Conservation (phyloP, 352 stramenopile species). For the Phytophthora megakarya region DNA sequence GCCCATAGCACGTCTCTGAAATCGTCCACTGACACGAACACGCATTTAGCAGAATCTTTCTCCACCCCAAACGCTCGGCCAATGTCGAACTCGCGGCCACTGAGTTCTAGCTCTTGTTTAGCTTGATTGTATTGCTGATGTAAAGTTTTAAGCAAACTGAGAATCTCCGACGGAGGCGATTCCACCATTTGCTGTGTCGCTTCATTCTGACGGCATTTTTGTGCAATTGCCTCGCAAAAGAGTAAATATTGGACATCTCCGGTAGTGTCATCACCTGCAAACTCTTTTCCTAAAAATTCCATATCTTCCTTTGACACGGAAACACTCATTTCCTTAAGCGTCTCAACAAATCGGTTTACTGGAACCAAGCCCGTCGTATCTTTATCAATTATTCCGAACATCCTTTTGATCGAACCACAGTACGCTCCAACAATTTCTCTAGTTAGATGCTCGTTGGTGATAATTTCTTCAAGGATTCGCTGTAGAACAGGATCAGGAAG, state of each 20-base stretch:
- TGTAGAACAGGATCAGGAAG: constrained; percentile 40
- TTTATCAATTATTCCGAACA: constrained; percentile 85
- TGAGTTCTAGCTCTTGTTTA: constrained; percentile 27
- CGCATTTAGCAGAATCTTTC: constrained; percentile 37
- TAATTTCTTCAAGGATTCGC: constrained; percentile 54
- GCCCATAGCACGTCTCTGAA: constrained; percentile 79
- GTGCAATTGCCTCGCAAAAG: constrained; percentile 64
- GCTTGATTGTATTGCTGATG: constrained; percentile 45
- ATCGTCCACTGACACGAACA: constrained; percentile 59
- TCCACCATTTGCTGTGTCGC: constrained; percentile 28
- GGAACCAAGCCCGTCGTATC: constrained; percentile 60
- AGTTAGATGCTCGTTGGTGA: constrained; percentile 55
- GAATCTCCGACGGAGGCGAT: constrained; percentile 45
- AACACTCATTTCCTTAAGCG: constrained; percentile 69
- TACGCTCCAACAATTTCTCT: constrained; percentile 48
- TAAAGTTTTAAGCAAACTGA: constrained; percentile 59
- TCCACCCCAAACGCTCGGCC: constrained; percentile 51
- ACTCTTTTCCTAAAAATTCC: constrained; percentile 49
- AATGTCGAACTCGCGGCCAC: constrained; percentile 49
- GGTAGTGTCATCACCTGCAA: constrained; percentile 29
- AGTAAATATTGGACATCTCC: constrained; percentile 51
- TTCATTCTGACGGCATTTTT: constrained; percentile 46
- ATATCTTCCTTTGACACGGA: constrained; percentile 44
- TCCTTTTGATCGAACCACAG: constrained; percentile 72
- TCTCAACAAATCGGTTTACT: constrained; percentile 53